Evolutionary conservation across 805 yeast genomes (phyloP), one percentile per base, ranked within the genome.

Genomic region (Hanseniaspora nectarophila): DNA sequence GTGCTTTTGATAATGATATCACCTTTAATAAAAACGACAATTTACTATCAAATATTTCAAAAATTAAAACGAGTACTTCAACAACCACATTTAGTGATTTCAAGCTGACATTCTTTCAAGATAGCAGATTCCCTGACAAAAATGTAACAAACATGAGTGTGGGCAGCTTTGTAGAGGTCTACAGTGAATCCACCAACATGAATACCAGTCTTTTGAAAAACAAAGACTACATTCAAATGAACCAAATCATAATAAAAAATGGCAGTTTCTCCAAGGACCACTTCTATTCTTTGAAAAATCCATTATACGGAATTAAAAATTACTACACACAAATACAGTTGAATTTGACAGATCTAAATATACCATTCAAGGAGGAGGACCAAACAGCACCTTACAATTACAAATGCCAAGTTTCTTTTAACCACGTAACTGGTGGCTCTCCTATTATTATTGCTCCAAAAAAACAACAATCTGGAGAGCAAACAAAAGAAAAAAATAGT

Each of bases 331-430:
- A 42, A 18, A 18, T 48, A 4, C 43, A 48, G 26, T 10, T 48
- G 13, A 21, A 39, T 6, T 18, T 48, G 23, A 3, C 33, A 18
- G 53, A 48, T 16, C n/a, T 47, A 21, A 34, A 16, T 7, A 16
- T 32, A 9, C 33, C 24, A 23, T 40, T 38, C 12, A 5, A 9
- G 1, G 45, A 31, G 1, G 21, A 8, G n/a, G 51, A 31, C 12
- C 7, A 18, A 13, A 16, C 33, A 16, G 39, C 52, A 9, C 40
- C 44, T 15, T 40, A 33, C 13, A 42, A 2, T 13, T 48, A 48
- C 16, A 48, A 40, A 32, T 48, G 53, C 32, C 46, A 40, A 28
- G 53, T 48, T n/a, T 42, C 18, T 33, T 48, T 48, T 26, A 48
- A 48, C 13, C 28, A 48, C 26, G 20, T 28, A 3, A n/a, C 29